Evolutionary conservation across 345 rosid species (phyloP), one percentile per base, ranked within the genome.

Genomic region (Dipteronia dyeriana): DNA sequence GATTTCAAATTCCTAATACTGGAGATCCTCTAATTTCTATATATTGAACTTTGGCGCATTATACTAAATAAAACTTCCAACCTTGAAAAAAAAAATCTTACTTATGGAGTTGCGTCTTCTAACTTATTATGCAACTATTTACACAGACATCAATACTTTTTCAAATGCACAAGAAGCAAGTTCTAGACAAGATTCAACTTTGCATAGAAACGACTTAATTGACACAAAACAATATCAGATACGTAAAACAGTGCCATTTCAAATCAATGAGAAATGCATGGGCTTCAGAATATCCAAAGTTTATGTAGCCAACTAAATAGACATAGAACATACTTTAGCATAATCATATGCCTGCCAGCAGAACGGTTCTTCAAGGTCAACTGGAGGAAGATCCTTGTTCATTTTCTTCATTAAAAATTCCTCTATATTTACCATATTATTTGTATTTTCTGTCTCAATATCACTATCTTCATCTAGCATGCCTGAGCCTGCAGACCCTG

Each of bases 271-370:
- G 17, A 74, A 77, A 65, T 53, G 51, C 53, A 61, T 5, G 25
- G 61, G 54, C 68, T 75, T 68, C 61, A 41, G 43, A 25, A 38
- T 76, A 64, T 45, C 2, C 53, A 19, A 54, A 80, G 51, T 69
- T 13, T 31, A 25, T 54, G 61, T 26, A 43, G 77, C 63, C 66
- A 63, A 66, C 62, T 62, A 65, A 74, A 75, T 5, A 56, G 67
- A 73, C 3, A 74, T 68, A 73, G 65, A 51, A 57, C 89, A 77
- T 86, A 91, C 91, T 85, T 94, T 96, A 23, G 99, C 98, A 79
- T 90, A 94, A 82, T 86, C 86, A 86, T 94, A 96, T 29, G 98
- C 98, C 73, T 89, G 94, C 97, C 99, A 96, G 81, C 94, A 92
- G 79, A 92, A 94, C 2, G 99, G 97, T 86, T 96, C 98, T 85